A percentile compares a stretch with the other conserved stretches of the same genome.
phyloP scores from a whole-genome alignment of 148 eudicot species.

The Amaranthus hypochondriacus region DNA sequence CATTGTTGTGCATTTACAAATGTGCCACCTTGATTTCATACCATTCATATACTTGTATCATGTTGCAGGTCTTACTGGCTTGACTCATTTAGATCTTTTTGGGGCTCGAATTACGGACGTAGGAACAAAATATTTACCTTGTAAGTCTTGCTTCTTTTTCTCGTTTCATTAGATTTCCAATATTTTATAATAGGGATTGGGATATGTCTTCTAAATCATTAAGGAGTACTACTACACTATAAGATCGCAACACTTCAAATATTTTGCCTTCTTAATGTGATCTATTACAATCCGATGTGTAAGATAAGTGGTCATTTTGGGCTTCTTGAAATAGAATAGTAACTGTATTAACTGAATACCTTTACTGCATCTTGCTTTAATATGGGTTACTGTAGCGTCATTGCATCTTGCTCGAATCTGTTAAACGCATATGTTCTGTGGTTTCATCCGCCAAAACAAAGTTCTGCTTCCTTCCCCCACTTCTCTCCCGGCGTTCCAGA shows the following conservation, averaged over 20 bases:
- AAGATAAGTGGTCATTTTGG: no score
- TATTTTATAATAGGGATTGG: neutral
- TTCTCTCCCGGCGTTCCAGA: no score
- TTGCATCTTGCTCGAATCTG: no score
- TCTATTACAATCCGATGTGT: neutral
- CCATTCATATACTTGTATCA: neutral
- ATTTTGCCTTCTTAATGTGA: neutral
- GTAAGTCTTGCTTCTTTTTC: conserved; percentile 35
- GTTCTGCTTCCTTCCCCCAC: no score
- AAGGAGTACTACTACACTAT: neutral
- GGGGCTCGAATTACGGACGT: conserved; percentile 84
- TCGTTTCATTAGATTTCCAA: neutral
- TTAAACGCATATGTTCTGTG: no score
- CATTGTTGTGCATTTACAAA: neutral
- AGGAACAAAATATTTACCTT: conserved; percentile 53
- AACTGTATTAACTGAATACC: no score
- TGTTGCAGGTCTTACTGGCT: conserved; percentile 73
- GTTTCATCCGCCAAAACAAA: no score
- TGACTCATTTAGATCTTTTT: conserved; percentile 94
- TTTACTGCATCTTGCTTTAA: no score
- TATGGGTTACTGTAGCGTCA: no score
- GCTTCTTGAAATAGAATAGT: no score
- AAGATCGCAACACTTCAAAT: neutral
- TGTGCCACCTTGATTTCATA: neutral
- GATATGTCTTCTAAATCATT: neutral